Base-by-base conservation (phyloP, 495 filamentous ascomycete genomes). In the Podospora conica region DNA sequence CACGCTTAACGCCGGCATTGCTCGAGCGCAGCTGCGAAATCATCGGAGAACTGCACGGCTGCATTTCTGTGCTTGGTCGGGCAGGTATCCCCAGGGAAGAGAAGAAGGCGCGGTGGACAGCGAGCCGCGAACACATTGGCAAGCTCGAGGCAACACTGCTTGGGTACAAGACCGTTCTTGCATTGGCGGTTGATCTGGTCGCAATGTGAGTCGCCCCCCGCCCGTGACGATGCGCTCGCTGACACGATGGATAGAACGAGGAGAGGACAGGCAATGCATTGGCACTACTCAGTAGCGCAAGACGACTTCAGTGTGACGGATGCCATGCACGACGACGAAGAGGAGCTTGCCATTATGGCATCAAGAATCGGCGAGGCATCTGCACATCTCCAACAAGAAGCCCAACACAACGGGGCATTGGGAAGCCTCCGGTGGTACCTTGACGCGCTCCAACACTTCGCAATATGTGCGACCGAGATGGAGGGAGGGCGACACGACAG, bases 81-180 rank as follows among this genome's bases (percentile, higher is more conserved):
- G 60, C 28, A 3, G 73, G 71, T 27, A 62, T 78, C n/a, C 71
- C 78, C 23, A 72, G 69, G 53, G 68, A 71, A 20, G 77, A 81
- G 53, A 82, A 80, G 63, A 75, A 72, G 71, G 69, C 75, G 5
- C 73, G 75, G 55, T 82, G 80, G 80, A 31, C 76, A 20, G 72
- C 71, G 0, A 74, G 72, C 11, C 70, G 76, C 22, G 65, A 67
- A n/a, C 77, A 80, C 48, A 69, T 75, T 23, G 73, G 67, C 20
- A 71, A 64, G 12, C 73, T 80, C 12, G 67, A 77, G 29, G 67
- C 71, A 60, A 70, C 78, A 15, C 59, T 82, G 25, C 71, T 77
- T 18, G 74, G 74, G 12, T 77, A 81, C 70, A 81, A 76, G 66
- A 64, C 68, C 27, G 70, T 73, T 9, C 68, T 82, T 12, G 79